Evolutionary conservation across 306 rosid species (phyloP), one percentile per base, ranked within the genome.

Genomic region (Lathyrus aphaca): DNA sequence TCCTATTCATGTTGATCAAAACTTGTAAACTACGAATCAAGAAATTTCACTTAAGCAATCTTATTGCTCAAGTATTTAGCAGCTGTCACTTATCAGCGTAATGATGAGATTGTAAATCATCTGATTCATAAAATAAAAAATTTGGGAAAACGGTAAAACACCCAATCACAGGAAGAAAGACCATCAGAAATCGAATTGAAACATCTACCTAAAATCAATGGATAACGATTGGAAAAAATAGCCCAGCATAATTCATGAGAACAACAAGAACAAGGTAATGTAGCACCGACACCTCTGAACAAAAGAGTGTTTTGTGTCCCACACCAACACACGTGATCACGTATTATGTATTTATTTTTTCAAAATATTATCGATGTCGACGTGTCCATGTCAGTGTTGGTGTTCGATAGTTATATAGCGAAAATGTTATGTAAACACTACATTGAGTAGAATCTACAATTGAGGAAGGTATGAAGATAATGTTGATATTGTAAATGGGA

Each of bases 11-110:
- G 39, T 44, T 58, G 56, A 49, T 27, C n/a, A 69, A n/a, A 74
- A 14, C 60, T 53, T 43, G 32, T 21, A 71, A 76, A 60, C 29
- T 3, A 39, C 55, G 32, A 50, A 68, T 16, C 38, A 49, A 35
- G 18, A 68, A 39, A 76, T 19, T 49, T 75, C 46, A 48, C 38
- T 74, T 63, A 53, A 13, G 46, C 38, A 68, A 13, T 50, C 60
- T 42, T 62, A 60, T 25, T 19, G 71, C 44, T 48, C 66, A 49
- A 44, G 68, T 39, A 40, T 11, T 54, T 43, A 56, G 44, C 16
- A 38, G 53, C n/a, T 37, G 60, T 50, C 45, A 37, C 32, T 38
- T 58, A 40, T 58, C 51, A 29, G 57, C 51, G 14, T 14, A 57
- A 69, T n/a, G 17, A 80, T 23, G 74, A 40, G 29, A 19, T 42